Evolutionary conservation across 345 rosid genomes (phyloP).

Genomic region (Cardamine occulta): DNA sequence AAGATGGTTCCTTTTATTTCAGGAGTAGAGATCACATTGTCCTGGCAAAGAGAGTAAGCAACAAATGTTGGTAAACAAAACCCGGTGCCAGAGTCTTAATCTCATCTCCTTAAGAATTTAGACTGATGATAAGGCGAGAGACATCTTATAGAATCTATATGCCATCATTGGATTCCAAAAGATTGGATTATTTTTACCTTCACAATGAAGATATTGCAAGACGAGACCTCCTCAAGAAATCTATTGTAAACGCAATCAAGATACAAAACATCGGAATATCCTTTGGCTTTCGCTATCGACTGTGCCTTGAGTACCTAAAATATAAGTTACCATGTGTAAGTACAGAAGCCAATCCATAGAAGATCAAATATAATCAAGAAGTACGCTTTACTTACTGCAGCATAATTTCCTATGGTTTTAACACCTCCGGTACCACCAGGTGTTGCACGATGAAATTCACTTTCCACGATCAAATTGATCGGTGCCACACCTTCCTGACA

Average conservation of each 20-base stretch:
- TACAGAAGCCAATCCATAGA: background rate
- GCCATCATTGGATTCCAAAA: background rate
- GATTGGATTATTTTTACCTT: slow-evolving; percentile 28
- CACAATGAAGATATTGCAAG: slow-evolving; percentile 47
- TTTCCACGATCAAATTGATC: slow-evolving; percentile 43
- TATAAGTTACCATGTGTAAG: background rate
- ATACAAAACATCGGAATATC: slow-evolving; percentile 47
- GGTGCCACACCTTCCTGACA: slow-evolving; percentile 86
- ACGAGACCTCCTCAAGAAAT: slow-evolving; percentile 46
- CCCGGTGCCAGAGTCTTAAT: background rate
- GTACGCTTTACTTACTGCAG: slow-evolving; percentile 60
- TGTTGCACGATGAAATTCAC: slow-evolving; percentile 67
- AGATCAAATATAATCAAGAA: background rate
- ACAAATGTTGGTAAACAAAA: slow-evolving; percentile 3
- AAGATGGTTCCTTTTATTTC: slow-evolving; percentile 56
- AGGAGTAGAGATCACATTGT: slow-evolving; percentile 70
- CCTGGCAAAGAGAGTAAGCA: slow-evolving; percentile 47
- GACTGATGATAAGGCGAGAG: background rate
- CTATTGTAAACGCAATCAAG: slow-evolving; percentile 45
- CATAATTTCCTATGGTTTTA: slow-evolving; percentile 93
- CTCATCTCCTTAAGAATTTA: background rate
- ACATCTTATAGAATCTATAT: slow-evolving; percentile 9
- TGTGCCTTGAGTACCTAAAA: slow-evolving; percentile 45
- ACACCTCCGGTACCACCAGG: slow-evolving; percentile 99
- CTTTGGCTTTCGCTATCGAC: slow-evolving; percentile 44